Evolutionary conservation across 2,329 filamentous ascomycete genomes (phyloP).

Genomic region (Colletotrichum spaethianum): DNA sequence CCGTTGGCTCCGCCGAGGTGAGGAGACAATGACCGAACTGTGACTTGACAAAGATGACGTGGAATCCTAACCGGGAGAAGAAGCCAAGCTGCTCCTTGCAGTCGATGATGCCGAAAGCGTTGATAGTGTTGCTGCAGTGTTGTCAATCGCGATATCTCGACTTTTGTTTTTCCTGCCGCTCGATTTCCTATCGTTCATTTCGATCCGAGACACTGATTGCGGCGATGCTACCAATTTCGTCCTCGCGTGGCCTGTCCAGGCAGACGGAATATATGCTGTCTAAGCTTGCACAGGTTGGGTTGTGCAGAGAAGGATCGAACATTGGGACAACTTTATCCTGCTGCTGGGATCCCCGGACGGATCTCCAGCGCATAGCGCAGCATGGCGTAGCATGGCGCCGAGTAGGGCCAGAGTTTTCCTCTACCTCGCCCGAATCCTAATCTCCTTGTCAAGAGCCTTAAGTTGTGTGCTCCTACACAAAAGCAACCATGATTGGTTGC

Average conservation of each 20-base stretch:
- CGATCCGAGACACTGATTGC: conserved; percentile 25
- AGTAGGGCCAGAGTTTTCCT: conserved; percentile 4
- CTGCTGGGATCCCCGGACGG: conserved; percentile 25
- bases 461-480: background rate
- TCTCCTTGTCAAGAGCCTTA: background rate
- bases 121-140: conserved; percentile 1
- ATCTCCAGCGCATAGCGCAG: conserved; percentile 24
- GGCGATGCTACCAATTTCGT: conserved; percentile 13
- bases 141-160: background rate
- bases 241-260: conserved; percentile 1
- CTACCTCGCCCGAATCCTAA: background rate
- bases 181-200: conserved; percentile 14
- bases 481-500: conserved; percentile 15
- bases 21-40: conserved; percentile 18
- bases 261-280: background rate
- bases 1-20: conserved; percentile 5
- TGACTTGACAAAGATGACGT: conserved; percentile 28
- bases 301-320: background rate
- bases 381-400: conserved; percentile 19
- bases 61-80: background rate
- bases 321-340: conserved; percentile 12
- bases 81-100: conserved; percentile 17
- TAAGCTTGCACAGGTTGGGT: conserved; percentile 6
- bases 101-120: background rate
- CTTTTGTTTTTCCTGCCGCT: conserved; percentile 1